phyloP scores from a whole-genome alignment of 768 basidiomycete genomes.

The Pulveroboletus sp. region DNA sequence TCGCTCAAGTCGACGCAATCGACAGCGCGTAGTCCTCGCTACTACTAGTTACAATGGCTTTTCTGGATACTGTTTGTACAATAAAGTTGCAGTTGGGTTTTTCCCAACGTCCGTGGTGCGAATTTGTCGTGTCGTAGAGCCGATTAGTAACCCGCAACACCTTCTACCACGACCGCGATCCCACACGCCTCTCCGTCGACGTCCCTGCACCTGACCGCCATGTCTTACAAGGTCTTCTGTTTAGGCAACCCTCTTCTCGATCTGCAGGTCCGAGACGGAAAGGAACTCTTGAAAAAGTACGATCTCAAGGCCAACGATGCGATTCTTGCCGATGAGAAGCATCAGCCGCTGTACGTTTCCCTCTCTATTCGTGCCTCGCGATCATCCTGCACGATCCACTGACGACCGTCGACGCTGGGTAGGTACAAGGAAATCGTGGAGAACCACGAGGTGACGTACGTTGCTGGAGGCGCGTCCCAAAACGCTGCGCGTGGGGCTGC shows the following conservation, averaged over 20 bases:
- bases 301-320: constrained; percentile 92
- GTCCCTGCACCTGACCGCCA: constrained; percentile 30
- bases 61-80: not conserved
- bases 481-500: constrained; percentile 96
- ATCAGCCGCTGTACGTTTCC: constrained; percentile 65
- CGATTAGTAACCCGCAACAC: constrained; percentile 1
- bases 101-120: not conserved
- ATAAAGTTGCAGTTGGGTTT: not conserved
- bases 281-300: constrained; percentile 85
- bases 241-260: constrained; percentile 97
- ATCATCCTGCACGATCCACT: not conserved
- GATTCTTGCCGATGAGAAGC: constrained; percentile 89
- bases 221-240: constrained; percentile 73
- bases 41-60: not conserved
- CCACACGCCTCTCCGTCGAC: constrained; percentile 12
- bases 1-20: constrained; percentile 14
- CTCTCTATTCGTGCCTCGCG: not conserved
- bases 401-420: not conserved
- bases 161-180: constrained; percentile 4
- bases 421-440: constrained; percentile 90
- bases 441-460: constrained; percentile 78
- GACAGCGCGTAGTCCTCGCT: not conserved
- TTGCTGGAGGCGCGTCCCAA: constrained; percentile 96
- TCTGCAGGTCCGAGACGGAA: constrained; percentile 88
- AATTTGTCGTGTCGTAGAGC: not conserved